phyloP scores from a whole-genome alignment of 805 yeast species.

The Candida maris region DNA sequence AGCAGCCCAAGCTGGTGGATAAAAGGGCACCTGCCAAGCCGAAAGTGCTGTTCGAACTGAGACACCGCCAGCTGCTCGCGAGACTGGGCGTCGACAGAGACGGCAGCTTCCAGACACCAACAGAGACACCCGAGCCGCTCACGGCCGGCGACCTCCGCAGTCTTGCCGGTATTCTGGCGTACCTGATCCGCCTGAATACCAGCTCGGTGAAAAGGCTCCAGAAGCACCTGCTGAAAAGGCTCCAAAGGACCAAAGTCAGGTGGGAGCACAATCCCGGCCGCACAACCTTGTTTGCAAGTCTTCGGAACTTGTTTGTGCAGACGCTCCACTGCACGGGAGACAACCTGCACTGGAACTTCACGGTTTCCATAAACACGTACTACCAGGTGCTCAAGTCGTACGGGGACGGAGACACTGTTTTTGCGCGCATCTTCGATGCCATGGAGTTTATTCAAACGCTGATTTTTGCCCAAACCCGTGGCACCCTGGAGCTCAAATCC shows the following conservation, averaged over 20 bases:
- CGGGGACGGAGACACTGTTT: slow-evolving; percentile 4
- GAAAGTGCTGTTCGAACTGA: slow-evolving; percentile 5
- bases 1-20: too few species aligned
- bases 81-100: slow-evolving; percentile 11
- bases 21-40: too few species aligned
- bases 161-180: slow-evolving; percentile 4
- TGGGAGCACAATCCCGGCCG: slow-evolving; percentile 9
- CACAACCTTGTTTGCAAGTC: slow-evolving; percentile 1
- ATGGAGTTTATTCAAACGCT: slow-evolving; percentile 15
- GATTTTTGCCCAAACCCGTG: slow-evolving; percentile 8
- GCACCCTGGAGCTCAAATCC: neutral
- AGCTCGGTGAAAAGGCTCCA: slow-evolving; percentile 6
- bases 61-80: slow-evolving; percentile 1
- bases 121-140: slow-evolving; percentile 5
- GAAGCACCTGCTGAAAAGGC: slow-evolving; percentile 5
- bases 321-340: slow-evolving; percentile 3
- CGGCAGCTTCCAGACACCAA: slow-evolving; percentile 4
- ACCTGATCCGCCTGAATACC: slow-evolving; percentile 9
- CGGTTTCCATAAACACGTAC: slow-evolving; percentile 7
- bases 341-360: slow-evolving; percentile 8
- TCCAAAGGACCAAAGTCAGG: slow-evolving; percentile 2
- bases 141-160: slow-evolving; percentile 5
- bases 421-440: slow-evolving; percentile 5
- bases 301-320: slow-evolving; percentile 6
- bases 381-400: slow-evolving; percentile 3